Conservation (phyloP, 73 alveolate species). For the Paramecium pentaurelia region DNA sequence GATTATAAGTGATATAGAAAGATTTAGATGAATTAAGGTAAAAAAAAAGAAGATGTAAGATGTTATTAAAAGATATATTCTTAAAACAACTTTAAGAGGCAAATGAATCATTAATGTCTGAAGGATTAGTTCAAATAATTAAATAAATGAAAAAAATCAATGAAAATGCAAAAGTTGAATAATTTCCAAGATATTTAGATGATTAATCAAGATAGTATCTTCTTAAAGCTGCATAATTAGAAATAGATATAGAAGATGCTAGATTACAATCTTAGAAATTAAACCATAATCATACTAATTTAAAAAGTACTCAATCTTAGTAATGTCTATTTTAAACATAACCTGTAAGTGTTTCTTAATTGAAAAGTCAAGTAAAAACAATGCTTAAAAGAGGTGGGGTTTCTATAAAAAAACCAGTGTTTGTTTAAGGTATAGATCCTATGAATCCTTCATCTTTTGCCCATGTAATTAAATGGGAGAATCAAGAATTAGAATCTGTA, state of each 20-base stretch:
- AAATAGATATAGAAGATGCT: constrained; percentile 12
- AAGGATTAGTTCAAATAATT: neutral
- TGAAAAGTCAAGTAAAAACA: constrained; percentile 3
- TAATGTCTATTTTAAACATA: neutral
- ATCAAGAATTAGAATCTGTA: neutral
- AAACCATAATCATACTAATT: neutral
- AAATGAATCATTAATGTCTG: neutral
- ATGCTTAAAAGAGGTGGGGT: neutral
- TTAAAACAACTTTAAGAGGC: constrained; percentile 16
- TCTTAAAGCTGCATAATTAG: neutral
- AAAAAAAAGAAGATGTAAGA: constrained; percentile 33
- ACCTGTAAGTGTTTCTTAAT: constrained; percentile 1
- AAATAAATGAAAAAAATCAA: constrained; percentile 38
- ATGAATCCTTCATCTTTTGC: constrained; percentile 43
- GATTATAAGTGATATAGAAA: neutral
- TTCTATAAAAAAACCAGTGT: constrained; percentile 34
- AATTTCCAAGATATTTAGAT: neutral
- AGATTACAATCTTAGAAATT: neutral
- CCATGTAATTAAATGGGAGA: constrained; percentile 35
- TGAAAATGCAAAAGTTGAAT: constrained; percentile 20
- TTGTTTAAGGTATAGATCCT: constrained; percentile 46
- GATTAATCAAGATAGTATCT: neutral
- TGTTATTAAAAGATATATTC: constrained; percentile 29
- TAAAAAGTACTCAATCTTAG: neutral
- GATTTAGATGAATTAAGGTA: constrained; percentile 31